These are phyloP conservation scores for Kodamaea derodonti DNA, from an alignment of 1,139 yeast genomes.

Conservation along the genomic window DNA sequence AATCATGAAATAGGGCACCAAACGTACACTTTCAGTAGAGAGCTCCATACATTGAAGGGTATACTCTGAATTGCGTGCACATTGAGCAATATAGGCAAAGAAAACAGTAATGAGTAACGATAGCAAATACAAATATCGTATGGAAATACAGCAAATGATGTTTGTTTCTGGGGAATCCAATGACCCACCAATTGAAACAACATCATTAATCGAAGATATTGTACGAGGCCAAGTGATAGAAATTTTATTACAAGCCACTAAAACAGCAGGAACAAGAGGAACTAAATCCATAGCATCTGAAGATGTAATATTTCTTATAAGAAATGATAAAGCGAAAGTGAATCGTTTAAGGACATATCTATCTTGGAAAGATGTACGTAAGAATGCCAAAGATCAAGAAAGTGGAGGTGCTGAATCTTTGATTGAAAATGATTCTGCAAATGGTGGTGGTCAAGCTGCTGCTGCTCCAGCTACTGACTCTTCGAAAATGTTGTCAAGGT, in stretches of 20 bases:
- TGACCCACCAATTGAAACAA: conserved; percentile 90
- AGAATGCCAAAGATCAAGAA: conserved; percentile 95
- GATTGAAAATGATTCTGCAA: conserved; percentile 38
- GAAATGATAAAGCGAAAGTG: conserved; percentile 94
- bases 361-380: conserved; percentile 97
- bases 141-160: conserved; percentile 97
- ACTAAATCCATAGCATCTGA: conserved; percentile 86
- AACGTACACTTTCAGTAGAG: no score
- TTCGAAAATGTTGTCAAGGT: conserved; percentile 59
- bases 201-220: conserved; percentile 88
- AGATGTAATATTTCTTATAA: conserved; percentile 84
- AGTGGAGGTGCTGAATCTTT: conserved; percentile 67
- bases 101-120: conserved; percentile 16
- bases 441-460: conserved; percentile 33
- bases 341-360: conserved; percentile 84
- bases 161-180: conserved; percentile 94
- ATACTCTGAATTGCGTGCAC: no score
- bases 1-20: no score
- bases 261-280: conserved; percentile 75
- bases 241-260: conserved; percentile 72
- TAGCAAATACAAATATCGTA: conserved; percentile 67
- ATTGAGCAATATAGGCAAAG: no score
- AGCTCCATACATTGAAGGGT: no score
- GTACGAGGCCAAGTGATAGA: conserved; percentile 95
- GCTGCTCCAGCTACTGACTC: conserved; percentile 39